Percentiles rank a stretch among this genome's conserved stretches.
phyloP scores from a whole-genome alignment of 202 grass and related monocot species.

The Saccharum hybrid region DNA sequence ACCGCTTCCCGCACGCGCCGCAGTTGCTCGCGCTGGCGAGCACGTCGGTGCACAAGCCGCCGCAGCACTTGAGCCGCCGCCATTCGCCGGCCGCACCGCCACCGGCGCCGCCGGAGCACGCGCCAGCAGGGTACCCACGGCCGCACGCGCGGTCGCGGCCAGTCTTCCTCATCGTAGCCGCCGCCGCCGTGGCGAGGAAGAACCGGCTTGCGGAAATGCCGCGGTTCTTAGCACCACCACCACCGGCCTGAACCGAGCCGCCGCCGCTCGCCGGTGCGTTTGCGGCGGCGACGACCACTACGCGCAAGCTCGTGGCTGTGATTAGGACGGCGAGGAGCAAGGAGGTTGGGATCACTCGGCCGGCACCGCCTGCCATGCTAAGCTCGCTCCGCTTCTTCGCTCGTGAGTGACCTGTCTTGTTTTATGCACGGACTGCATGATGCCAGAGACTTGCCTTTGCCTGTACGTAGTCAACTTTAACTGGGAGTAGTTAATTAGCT shows the following conservation, averaged over 20 bases:
- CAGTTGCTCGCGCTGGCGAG: constrained; percentile 55
- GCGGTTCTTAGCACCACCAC: too few relatives aligned
- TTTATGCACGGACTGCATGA: not conserved
- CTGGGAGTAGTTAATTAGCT: not conserved
- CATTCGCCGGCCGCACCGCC: not conserved
- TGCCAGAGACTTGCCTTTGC: not conserved
- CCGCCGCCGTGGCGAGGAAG: constrained; percentile 16
- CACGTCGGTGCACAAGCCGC: constrained; percentile 54
- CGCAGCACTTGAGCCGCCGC: constrained; percentile 44
- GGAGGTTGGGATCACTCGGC: not conserved
- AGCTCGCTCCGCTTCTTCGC: not conserved
- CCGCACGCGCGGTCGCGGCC: not conserved
- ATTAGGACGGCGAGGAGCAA: not conserved
- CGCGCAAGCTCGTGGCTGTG: not conserved
- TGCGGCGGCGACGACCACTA: not conserved
- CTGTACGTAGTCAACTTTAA: constrained; percentile 1
- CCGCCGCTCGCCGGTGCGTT: not conserved
- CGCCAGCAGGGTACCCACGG: not conserved
- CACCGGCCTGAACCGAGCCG: not conserved
- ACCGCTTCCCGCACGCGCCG: constrained; percentile 61
- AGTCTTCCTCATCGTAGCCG: not conserved
- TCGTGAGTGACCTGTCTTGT: not conserved
- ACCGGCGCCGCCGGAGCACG: not conserved
- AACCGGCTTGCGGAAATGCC: not conserved
- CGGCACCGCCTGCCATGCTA: too few relatives aligned